Percentiles rank a stretch among this genome's conserved stretches.
These are phyloP conservation scores for Pestalotiopsis sp. DNA, from an alignment of 2,329 filamentous ascomycete species.

Conservation along the genomic window DNA sequence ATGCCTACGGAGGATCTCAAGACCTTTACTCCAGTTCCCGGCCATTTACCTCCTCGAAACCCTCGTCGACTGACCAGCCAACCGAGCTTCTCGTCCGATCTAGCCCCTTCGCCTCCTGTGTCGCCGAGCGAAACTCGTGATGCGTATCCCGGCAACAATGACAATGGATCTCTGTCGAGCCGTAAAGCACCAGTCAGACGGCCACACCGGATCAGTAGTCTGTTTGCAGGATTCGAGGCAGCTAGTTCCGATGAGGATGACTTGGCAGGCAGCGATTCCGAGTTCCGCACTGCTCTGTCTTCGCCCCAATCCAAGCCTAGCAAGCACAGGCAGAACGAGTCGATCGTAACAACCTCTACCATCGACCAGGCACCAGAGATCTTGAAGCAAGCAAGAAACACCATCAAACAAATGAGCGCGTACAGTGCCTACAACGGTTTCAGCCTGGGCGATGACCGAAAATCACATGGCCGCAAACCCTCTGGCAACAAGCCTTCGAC, in stretches of 20 bases:
- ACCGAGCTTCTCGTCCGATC: constrained; percentile 45
- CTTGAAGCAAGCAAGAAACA: constrained; percentile 29
- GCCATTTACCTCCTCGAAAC: constrained; percentile 60
- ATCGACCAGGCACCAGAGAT: constrained; percentile 40
- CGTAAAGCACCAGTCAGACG: constrained; percentile 65
- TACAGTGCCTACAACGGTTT: constrained; percentile 49
- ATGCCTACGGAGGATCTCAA: constrained; percentile 38
- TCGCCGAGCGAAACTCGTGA: constrained; percentile 54
- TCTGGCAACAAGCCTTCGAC: constrained; percentile 42
- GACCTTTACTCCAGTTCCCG: constrained; percentile 55
- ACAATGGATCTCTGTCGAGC: constrained; percentile 72
- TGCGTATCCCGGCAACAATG: constrained; percentile 77
- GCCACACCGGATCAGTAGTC: constrained; percentile 76
- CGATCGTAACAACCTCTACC: constrained; percentile 39
- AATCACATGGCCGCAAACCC: constrained; percentile 33
- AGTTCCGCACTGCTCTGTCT: constrained; percentile 68
- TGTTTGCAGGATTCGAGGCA: constrained; percentile 85
- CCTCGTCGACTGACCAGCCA: constrained; percentile 56
- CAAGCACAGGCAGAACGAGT: constrained; percentile 45
- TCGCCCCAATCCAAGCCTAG: constrained; percentile 57
- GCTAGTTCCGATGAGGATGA: constrained; percentile 71
- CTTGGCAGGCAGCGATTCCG: constrained; percentile 65
- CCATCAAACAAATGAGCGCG: constrained; percentile 38
- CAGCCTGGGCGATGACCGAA: constrained; percentile 34
- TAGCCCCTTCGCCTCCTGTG: constrained; percentile 52